Conservation (phyloP, 2,329 filamentous ascomycete genomes). For the Xylaria digitata region DNA sequence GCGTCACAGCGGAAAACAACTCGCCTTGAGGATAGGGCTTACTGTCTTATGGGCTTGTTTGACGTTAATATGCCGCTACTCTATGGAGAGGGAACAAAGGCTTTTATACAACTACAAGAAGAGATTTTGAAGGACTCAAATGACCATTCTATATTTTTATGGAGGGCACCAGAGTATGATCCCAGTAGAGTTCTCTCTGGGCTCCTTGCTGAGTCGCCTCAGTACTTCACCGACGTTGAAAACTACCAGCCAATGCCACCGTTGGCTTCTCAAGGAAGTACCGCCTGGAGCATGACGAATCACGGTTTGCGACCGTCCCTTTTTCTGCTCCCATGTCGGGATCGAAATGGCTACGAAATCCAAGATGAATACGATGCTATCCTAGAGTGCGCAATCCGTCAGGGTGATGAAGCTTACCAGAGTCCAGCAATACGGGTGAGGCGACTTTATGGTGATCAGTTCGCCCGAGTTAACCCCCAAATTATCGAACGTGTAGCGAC, state of each 20-base stretch:
- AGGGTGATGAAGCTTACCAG: slow-evolving; percentile 17
- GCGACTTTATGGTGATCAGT: slow-evolving; percentile 35
- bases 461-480: slow-evolving; percentile 27
- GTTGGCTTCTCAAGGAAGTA: slow-evolving; percentile 12
- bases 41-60: slow-evolving; percentile 36
- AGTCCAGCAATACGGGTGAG: slow-evolving; percentile 32
- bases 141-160: slow-evolving; percentile 36
- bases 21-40: slow-evolving; percentile 30
- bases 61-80: slow-evolving; percentile 37
- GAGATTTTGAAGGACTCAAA: slow-evolving; percentile 32
- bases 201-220: slow-evolving; percentile 34
- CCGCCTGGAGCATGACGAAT: slow-evolving; percentile 33
- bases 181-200: slow-evolving; percentile 24
- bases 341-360: neutral
- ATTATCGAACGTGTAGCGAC: slow-evolving; percentile 13
- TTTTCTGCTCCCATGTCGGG: slow-evolving; percentile 9
- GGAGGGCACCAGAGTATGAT: neutral
- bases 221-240: slow-evolving; percentile 19
- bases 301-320: slow-evolving; percentile 29
- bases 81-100: slow-evolving; percentile 33
- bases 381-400: slow-evolving; percentile 27
- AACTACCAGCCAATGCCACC: slow-evolving; percentile 32
- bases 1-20: slow-evolving; percentile 32
- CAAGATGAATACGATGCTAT: slow-evolving; percentile 31
- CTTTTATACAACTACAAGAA: slow-evolving; percentile 37